A percentile compares a stretch with the other conserved stretches of the same genome.
Evolutionary conservation across 306 rosid species (phyloP).

Genomic region (Coriaria nepalensis): DNA sequence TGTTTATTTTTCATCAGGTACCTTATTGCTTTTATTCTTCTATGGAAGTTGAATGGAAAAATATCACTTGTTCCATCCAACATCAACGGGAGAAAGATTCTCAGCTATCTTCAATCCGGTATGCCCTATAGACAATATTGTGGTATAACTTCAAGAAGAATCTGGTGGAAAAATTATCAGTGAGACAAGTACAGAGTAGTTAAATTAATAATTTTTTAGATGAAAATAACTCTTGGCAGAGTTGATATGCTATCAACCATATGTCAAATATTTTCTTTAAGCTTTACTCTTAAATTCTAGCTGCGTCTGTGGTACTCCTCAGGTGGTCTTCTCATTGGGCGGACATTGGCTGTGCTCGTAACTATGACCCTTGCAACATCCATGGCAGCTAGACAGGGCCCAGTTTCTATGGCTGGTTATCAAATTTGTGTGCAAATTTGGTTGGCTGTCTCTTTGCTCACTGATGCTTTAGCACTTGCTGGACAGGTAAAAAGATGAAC

Average conservation of each 20-base stretch:
- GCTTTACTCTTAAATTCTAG: constrained; percentile 12
- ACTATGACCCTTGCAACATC: constrained; percentile 80
- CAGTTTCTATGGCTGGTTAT: constrained; percentile 85
- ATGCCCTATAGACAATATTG: constrained; percentile 5
- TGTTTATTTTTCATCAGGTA: constrained; percentile 41
- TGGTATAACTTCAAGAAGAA: too few relatives aligned
- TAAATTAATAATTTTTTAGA: too few relatives aligned
- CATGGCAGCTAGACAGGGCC: constrained; percentile 76
- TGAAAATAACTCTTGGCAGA: too few relatives aligned
- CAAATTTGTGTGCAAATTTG: constrained; percentile 85
- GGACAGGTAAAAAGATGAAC: constrained; percentile 56
- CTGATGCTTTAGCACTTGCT: constrained; percentile 90
- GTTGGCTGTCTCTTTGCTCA: constrained; percentile 82
- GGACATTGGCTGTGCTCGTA: constrained; percentile 70
- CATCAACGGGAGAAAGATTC: constrained; percentile 49
- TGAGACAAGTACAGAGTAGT: too few relatives aligned
- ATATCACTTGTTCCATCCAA: constrained; percentile 43
- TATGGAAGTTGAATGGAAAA: constrained; percentile 61
- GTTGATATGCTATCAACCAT: too few relatives aligned
- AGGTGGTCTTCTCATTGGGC: constrained; percentile 81
- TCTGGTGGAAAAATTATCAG: too few relatives aligned
- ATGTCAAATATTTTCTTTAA: not conserved
- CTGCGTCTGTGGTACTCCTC: constrained; percentile 10
- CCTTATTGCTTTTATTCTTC: constrained; percentile 64
- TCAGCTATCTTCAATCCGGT: constrained; percentile 81